phyloP scores from a whole-genome alignment of 2,329 filamentous ascomycete species.

The Colletotrichum nymphaeae region DNA sequence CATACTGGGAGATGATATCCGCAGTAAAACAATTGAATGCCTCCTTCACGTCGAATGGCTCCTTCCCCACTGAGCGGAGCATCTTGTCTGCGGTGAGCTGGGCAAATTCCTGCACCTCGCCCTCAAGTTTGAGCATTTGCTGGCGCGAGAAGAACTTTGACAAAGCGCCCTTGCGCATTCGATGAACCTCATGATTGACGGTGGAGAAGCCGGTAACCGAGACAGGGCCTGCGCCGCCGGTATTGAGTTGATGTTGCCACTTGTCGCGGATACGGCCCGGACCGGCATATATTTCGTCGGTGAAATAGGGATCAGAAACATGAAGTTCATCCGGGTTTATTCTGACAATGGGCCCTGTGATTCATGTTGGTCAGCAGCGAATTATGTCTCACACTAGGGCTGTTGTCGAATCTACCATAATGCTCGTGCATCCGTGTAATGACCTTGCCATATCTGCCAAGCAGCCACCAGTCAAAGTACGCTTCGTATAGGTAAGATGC shows the following conservation, averaged over 20 bases:
- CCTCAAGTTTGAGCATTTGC: constrained; percentile 32
- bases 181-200: constrained; percentile 47
- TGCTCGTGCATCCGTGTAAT: constrained; percentile 31
- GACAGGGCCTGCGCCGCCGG: constrained; percentile 38
- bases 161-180: constrained; percentile 43
- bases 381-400: background rate
- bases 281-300: constrained; percentile 50
- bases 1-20: constrained; percentile 51
- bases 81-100: constrained; percentile 30
- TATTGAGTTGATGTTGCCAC: constrained; percentile 42
- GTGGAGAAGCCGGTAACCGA: constrained; percentile 39
- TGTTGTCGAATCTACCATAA: constrained; percentile 13
- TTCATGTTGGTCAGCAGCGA: constrained; percentile 2
- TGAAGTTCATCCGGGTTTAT: constrained; percentile 54
- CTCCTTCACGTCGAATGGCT: constrained; percentile 46
- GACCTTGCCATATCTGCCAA: constrained; percentile 30
- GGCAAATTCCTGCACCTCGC: constrained; percentile 30
- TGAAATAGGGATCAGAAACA: constrained; percentile 48
- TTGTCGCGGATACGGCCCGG: constrained; percentile 32
- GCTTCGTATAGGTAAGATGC: constrained; percentile 28
- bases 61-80: constrained; percentile 38
- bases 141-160: constrained; percentile 48
- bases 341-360: constrained; percentile 49
- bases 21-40: constrained; percentile 52
- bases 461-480: constrained; percentile 28